Percentiles rank a stretch among this genome's conserved stretches.
These are phyloP conservation scores for Ascochyta koolunga DNA, from an alignment of 2,329 filamentous ascomycete species.

Conservation along the genomic window DNA sequence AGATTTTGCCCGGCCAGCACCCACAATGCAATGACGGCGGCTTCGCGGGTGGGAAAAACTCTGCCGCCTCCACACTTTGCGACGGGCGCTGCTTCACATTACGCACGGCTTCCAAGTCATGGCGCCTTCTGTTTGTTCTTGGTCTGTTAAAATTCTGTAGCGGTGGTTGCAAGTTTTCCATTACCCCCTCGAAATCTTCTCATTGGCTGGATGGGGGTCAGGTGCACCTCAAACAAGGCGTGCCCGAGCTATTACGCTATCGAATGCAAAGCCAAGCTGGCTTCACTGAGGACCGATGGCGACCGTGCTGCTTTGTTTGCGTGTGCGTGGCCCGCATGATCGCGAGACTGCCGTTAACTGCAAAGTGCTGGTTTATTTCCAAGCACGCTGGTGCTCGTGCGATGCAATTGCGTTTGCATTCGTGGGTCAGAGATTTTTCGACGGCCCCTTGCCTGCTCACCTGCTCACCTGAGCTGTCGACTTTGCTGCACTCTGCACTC, in stretches of 20 bases:
- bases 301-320: slow-evolving; percentile 28
- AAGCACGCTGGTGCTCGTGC: slow-evolving; percentile 30
- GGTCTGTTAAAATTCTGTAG: slow-evolving; percentile 29
- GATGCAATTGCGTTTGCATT: slow-evolving; percentile 32
- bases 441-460: slow-evolving; percentile 21
- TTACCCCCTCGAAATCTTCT: slow-evolving; percentile 35
- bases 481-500: slow-evolving; percentile 10
- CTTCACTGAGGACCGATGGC: slow-evolving; percentile 20
- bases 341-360: slow-evolving; percentile 50
- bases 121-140: slow-evolving; percentile 23
- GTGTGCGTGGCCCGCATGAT: slow-evolving; percentile 42
- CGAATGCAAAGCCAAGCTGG: slow-evolving; percentile 29
- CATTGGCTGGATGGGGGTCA: slow-evolving; percentile 24
- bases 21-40: slow-evolving; percentile 17
- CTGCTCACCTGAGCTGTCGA: slow-evolving; percentile 13
- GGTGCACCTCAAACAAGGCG: slow-evolving; percentile 27
- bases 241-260: slow-evolving; percentile 41
- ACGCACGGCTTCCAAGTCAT: slow-evolving; percentile 23
- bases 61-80: slow-evolving; percentile 32
- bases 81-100: slow-evolving; percentile 21
- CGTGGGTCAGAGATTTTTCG: slow-evolving; percentile 36
- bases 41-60: slow-evolving; percentile 20
- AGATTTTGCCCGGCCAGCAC: slow-evolving; percentile 14
- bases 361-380: slow-evolving; percentile 43
- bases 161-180: slow-evolving; percentile 30